phyloP scores from a whole-genome alignment of 331 rosid species.

The Cydonia oblonga region DNA sequence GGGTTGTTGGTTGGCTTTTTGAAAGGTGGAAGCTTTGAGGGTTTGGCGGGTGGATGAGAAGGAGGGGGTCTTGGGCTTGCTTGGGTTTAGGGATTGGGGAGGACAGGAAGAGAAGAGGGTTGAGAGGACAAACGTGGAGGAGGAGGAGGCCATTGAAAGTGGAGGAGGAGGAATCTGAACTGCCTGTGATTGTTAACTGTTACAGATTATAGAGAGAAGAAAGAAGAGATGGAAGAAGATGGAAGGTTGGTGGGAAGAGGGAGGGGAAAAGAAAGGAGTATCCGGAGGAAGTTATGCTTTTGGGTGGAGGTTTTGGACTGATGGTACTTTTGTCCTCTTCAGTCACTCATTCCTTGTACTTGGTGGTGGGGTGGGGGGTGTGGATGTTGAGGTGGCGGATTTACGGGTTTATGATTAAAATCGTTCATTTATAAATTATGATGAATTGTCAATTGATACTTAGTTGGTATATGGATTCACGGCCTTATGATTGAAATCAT shows the following conservation, averaged over 20 bases:
- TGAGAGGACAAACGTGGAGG: constrained; percentile 14
- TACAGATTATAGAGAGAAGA: not conserved
- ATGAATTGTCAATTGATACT: too few relatives aligned
- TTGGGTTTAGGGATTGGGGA: constrained; percentile 1
- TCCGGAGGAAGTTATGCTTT: constrained; percentile 11
- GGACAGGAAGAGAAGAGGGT: constrained; percentile 4
- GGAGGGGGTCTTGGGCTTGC: not conserved
- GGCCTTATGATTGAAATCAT: too few relatives aligned
- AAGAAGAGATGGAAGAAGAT: not conserved
- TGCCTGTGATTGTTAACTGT: not conserved
- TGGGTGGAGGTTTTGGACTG: constrained; percentile 9
- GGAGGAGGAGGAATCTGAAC: not conserved
- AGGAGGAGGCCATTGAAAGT: constrained; percentile 10
- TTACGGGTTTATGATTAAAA: too few relatives aligned
- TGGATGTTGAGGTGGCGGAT: too few relatives aligned
- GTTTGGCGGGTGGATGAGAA: not conserved
- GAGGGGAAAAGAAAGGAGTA: not conserved
- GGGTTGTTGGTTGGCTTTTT: not conserved
- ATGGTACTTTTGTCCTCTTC: not conserved
- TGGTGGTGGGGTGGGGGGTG: too few relatives aligned
- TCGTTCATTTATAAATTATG: too few relatives aligned
- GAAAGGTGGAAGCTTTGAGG: not conserved
- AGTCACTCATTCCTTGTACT: too few relatives aligned
- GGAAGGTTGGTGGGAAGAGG: not conserved
- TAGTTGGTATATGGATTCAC: too few relatives aligned